phyloP scores from a whole-genome alignment of 1,139 yeast genomes.

The Groenewaldozyma sp. region DNA sequence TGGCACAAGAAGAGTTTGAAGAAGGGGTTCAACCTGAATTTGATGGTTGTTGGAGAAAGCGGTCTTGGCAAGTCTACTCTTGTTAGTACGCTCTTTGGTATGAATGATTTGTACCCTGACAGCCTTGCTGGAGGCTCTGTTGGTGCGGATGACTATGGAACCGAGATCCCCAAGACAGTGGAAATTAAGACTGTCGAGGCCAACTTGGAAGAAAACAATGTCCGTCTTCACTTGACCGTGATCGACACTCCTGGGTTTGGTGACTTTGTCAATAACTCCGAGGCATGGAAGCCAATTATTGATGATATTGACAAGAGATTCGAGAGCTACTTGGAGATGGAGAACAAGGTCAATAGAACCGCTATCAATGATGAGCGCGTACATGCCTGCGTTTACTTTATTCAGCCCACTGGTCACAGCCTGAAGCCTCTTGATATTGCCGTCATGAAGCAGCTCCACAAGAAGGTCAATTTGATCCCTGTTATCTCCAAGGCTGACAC shows the following conservation, averaged over 20 bases:
- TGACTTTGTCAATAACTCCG: slow-evolving; percentile 77
- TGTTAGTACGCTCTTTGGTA: slow-evolving; percentile 83
- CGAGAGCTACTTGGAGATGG: slow-evolving; percentile 82
- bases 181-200: slow-evolving; percentile 59
- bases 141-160: slow-evolving; percentile 13
- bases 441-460: slow-evolving; percentile 81
- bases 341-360: slow-evolving; percentile 78
- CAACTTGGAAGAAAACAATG: slow-evolving; percentile 89
- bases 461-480: slow-evolving; percentile 89
- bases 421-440: slow-evolving; percentile 82
- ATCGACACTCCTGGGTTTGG: slow-evolving; percentile 95
- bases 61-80: slow-evolving; percentile 94
- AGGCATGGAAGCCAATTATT: slow-evolving; percentile 89
- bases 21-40: slow-evolving; percentile 85
- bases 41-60: slow-evolving; percentile 71
- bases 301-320: slow-evolving; percentile 82
- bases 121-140: slow-evolving; percentile 20
- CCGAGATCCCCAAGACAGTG: slow-evolving; percentile 38
- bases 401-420: slow-evolving; percentile 96
- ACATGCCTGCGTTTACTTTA: slow-evolving; percentile 92
- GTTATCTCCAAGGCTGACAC: slow-evolving; percentile 94
- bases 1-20: slow-evolving; percentile 95
- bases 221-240: slow-evolving; percentile 72
- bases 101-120: slow-evolving; percentile 45
- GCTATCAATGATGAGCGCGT: slow-evolving; percentile 78